Evolutionary conservation across 305 asterid genomes (phyloP).

Genomic region (Plantago rigida): DNA sequence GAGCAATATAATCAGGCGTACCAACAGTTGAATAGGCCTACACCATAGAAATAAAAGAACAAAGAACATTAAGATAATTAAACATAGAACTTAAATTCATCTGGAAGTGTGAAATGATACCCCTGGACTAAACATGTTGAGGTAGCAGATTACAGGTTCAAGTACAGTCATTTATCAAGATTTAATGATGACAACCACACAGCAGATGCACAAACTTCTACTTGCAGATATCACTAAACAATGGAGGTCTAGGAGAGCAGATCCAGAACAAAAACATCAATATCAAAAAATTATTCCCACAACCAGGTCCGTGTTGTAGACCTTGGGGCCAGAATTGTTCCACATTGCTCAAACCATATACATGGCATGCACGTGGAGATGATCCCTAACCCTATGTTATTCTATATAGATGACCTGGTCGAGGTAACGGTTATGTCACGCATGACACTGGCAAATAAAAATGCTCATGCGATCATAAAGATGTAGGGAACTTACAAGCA

Average conservation of each 20-base stretch:
- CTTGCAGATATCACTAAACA: not conserved
- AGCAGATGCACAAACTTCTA: not conserved
- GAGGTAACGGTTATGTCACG: too few species aligned
- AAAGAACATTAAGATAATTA: not conserved
- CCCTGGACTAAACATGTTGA: too few species aligned
- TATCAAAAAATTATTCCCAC: too few species aligned
- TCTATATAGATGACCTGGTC: too few species aligned
- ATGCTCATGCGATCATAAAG: not conserved
- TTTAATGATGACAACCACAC: not conserved
- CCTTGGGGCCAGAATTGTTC: too few species aligned
- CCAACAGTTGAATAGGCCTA: constrained; percentile 95
- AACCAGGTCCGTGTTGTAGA: too few species aligned
- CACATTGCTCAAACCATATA: too few species aligned
- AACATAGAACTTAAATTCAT: not conserved
- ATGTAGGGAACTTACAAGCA: constrained; percentile 58
- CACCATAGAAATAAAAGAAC: constrained; percentile 14
- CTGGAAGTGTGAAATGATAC: not conserved
- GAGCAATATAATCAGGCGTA: constrained; percentile 93
- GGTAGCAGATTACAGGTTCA: not conserved
- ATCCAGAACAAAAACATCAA: not conserved
- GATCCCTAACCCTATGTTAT: too few species aligned
- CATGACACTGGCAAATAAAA: too few species aligned
- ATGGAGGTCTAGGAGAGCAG: not conserved
- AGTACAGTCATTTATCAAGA: not conserved
- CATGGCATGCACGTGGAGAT: too few species aligned